phyloP scores from a whole-genome alignment of 345 rosid genomes.

The Trapa incisa region DNA sequence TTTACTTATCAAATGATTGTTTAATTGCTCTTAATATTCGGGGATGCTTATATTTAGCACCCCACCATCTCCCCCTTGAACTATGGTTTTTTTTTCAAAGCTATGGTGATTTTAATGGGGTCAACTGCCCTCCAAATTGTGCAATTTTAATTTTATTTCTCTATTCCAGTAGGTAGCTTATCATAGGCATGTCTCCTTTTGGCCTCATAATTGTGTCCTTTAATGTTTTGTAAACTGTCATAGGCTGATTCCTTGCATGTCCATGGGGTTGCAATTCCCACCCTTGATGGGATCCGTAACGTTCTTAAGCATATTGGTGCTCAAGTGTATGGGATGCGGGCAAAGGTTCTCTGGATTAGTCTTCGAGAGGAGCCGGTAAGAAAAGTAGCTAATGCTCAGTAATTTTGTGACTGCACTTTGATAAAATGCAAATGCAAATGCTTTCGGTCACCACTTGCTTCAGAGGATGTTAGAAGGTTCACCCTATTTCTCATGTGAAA shows the following conservation, averaged over 20 bases:
- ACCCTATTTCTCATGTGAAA: neutral
- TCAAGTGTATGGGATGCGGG: constrained; percentile 43
- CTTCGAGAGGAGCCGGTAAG: constrained; percentile 95
- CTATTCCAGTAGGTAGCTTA: neutral
- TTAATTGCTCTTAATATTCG: too few species aligned
- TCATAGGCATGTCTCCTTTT: neutral
- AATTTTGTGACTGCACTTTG: neutral
- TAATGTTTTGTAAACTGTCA: constrained; percentile 6
- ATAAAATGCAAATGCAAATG: neutral
- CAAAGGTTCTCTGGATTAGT: constrained; percentile 74
- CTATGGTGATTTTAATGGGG: neutral
- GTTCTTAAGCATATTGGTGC: constrained; percentile 81
- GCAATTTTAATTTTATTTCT: neutral
- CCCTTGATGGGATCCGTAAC: constrained; percentile 65
- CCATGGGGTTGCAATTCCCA: constrained; percentile 94
- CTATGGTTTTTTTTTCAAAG: too few species aligned
- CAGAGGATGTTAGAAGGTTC: neutral
- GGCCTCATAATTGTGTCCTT: neutral
- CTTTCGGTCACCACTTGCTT: neutral
- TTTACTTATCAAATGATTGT: too few species aligned
- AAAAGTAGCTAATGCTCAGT: neutral
- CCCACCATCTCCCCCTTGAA: too few species aligned
- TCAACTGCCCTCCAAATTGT: neutral
- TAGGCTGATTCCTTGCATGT: constrained; percentile 75
- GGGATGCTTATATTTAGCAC: too few species aligned